Base-by-base conservation (phyloP, 2,329 filamentous ascomycete genomes). In the Aspergillus nomiae region DNA sequence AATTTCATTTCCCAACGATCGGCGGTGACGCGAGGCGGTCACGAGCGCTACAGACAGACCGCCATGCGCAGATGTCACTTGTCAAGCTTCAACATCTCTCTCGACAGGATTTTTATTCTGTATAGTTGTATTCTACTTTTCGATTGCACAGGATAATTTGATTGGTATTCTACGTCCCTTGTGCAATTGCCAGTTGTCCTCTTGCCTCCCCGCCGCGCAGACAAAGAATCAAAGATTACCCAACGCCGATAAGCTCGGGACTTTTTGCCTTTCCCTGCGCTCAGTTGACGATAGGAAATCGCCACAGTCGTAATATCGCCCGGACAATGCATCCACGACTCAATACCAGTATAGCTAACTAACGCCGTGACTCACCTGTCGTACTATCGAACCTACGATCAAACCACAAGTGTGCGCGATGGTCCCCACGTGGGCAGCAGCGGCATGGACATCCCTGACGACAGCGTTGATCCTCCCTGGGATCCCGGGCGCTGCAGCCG, bases 381-480 rank as follows among this genome's bases (percentile, higher is more conserved):
- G 21, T 41, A 26, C 56, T 30, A 9, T 38, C 43, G 36, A 28
- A 32, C 53, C 32, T 9, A 19, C 48, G 26, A 26, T 19, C 21
- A 30, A 26, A 21, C 14, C 21, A 28, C 11, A 41, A n/a, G 48
- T 14, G 46, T 45, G 30, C 45, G 63, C 38, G 46, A 67, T 63
- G 64, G 53, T 41, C 46, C 32, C 58, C 28, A 21, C 48, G 45
- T 69, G 68, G 65, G 56, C 57, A n/a, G 30, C n/a, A 48, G 58
- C 57, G 28, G 53, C 60, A 64, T 63, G 30, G 54, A 59, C 56
- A 62, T 55, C 61, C 7, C 57, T 61, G 8, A 67, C 60, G 6
- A 67, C 60, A 45, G 50, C 61, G 51, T 65, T 43, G 43, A 61
- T 62, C 56, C 57, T 32, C 50, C 54, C 38, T 63, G 64, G 64